Conservation (phyloP, 257 asterid species). For the Solanum pimpinellifolium region DNA sequence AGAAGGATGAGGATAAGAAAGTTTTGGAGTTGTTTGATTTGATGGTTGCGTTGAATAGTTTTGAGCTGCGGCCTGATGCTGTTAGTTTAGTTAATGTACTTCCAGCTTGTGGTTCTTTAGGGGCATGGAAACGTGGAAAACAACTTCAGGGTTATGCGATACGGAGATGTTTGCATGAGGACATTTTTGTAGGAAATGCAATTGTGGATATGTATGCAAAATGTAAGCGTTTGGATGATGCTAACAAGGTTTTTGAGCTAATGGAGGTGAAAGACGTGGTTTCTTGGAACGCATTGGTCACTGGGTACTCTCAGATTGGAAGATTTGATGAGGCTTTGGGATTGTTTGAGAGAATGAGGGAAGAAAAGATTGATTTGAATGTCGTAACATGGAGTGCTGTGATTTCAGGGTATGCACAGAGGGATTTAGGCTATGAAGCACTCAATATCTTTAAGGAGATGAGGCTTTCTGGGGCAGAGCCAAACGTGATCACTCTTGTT, state of each 20-base stretch:
- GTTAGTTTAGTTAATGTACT: constrained; percentile 73
- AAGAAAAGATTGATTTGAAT: constrained; percentile 38
- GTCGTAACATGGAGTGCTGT: constrained; percentile 95
- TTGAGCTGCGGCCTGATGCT: constrained; percentile 43
- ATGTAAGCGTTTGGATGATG: constrained; percentile 57
- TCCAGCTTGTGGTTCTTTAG: constrained; percentile 59
- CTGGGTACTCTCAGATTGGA: constrained; percentile 79
- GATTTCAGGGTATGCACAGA: constrained; percentile 81
- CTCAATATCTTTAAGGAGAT: constrained; percentile 63
- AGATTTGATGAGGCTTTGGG: constrained; percentile 49
- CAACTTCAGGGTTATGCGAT: constrained; percentile 61
- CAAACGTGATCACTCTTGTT: constrained; percentile 67
- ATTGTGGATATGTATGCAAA: constrained; percentile 81
- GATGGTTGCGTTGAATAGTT: constrained; percentile 32
- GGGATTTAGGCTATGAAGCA: constrained; percentile 72
- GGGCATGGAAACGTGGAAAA: constrained; percentile 36
- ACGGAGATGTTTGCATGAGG: constrained; percentile 43
- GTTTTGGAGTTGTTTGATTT: constrained; percentile 37
- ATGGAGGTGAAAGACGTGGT: constrained; percentile 83
- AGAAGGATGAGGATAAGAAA: constrained; percentile 25
- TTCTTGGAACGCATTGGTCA: constrained; percentile 79
- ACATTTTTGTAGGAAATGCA: constrained; percentile 71
- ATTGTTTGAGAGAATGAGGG: constrained; percentile 60
- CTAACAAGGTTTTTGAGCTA: constrained; percentile 46
- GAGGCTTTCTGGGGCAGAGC: constrained; percentile 41